Evolutionary conservation across 2,329 filamentous ascomycete genomes (phyloP), one percentile per base, ranked within the genome.

Genomic region (Aspergillus tanneri): DNA sequence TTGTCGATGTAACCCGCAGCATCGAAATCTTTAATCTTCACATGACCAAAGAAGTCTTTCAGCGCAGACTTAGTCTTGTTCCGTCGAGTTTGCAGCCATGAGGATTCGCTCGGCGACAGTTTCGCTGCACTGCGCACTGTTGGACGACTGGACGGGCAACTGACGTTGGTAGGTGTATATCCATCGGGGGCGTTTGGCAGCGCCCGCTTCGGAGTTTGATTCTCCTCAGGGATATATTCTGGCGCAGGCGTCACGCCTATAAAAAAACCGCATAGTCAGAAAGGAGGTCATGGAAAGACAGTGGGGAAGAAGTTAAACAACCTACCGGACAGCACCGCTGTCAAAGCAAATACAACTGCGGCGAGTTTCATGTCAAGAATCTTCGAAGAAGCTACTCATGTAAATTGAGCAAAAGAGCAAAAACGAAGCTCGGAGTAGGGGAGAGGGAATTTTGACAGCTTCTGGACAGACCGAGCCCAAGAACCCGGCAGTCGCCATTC

Each of bases 1-100:
- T 71, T 72, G 45, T 84, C 77, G 59, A 97, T 83, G 65, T 93
- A 97, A 2, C 72, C 65, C 1, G 75, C 76, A n/a, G 84, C 85
- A 68, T 96, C 85, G 53, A 96, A 92, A 50, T 80, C 83, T n/a
- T 80, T 72, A 53, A 97, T 91, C 59, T 83, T 83, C 62, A 88
- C 77, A 49, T 87, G 81, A 14, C 74, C 74, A 43, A 97, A 77
- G 56, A 95, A 83, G 14, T 86, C 78, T 47, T 79, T 81, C 79
- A 96, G 84, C 3, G 88, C 84, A 4, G 82, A 71, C 14, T 92
- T 71, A 0, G 89, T 93, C 59, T 86, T 86, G 51, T 81, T 81
- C 52, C 90, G 81, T 49, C 92, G 82, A 50, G 76, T 77, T 44
- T 81, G 63, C 5, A 96, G 77, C 90, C 91, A 97, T 65, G 78